Conservation (phyloP, 176 grass and related monocot species). For the Saccharum spontaneum region DNA sequence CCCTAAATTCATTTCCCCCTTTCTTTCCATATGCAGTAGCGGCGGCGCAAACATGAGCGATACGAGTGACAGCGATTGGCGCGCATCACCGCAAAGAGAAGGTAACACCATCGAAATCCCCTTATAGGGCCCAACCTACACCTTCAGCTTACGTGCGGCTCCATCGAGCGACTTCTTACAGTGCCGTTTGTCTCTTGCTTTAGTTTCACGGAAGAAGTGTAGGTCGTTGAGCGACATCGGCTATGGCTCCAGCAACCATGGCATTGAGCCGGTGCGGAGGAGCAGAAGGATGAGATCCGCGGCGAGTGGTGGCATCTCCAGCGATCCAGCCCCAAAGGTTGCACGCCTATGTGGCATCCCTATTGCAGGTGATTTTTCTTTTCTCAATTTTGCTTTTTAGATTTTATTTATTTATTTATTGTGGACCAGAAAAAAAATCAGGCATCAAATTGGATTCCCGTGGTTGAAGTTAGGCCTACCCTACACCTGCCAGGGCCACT, state of each 20-base stretch:
- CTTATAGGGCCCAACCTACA: background rate
- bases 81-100: background rate
- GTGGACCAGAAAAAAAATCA: background rate
- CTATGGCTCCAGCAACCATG: background rate
- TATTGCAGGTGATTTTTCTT: background rate
- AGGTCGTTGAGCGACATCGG: background rate
- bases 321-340: background rate
- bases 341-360: background rate
- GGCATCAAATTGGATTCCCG: background rate
- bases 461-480: background rate
- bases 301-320: background rate
- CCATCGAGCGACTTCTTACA: background rate
- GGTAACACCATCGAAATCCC: background rate
- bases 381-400: background rate
- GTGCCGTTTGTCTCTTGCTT: background rate
- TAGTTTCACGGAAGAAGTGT: background rate
- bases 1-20: background rate
- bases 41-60: background rate
- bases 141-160: background rate
- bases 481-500: background rate
- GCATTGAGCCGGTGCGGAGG: background rate
- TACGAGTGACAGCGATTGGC: background rate
- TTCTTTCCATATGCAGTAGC: background rate
- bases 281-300: background rate
- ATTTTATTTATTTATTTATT: background rate